Base-by-base conservation (phyloP, 176 grass and related monocot species). In the Avena insularis region DNA sequence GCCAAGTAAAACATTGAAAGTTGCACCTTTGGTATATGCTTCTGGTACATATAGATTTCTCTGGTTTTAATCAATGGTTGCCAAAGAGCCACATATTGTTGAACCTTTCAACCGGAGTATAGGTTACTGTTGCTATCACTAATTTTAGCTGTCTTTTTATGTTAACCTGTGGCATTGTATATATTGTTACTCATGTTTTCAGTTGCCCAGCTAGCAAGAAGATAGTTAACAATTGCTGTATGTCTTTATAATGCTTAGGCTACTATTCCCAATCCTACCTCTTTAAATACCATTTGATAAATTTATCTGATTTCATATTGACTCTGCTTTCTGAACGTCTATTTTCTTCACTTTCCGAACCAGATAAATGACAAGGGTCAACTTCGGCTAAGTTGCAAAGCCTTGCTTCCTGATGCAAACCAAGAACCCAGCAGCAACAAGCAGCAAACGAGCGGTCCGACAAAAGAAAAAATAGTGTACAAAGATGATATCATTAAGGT, bases 351-450 rank as follows among this genome's bases (percentile, higher is more conserved):
- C 31, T 56, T 35, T n/a, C 31, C 84, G 73, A 53, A 74, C 57
- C 79, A 98, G 96, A 88, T 98, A 86, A 98, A 98, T 74, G 93
- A 98, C 59, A 98, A 96, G 83, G 96, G 96, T 25, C 96, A 96
- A 84, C 93, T 98, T 71, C 90, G 96, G 58, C 65, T 98, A 87
- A 98, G 96, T 82, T 91, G 79, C 86, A 87, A 87, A 79, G 96
- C 92, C 47, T 85, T 98, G 67, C 93, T 95, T 51, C 96, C 96
- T 25, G 86, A 95, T 68, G 81, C 57, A 77, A 84, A 91, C 60
- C 79, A 69, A 66, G 96, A 95, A 85, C 79, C 87, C n/a, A 60
- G 70, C 33, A 71, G 71, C 84, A 83, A 5, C 75, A 85, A 93
- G 70, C 59, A 80, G 36, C 82, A 94, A 91, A 75, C 53, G 61